These are phyloP conservation scores for Lophium mytilinum DNA, from an alignment of 495 filamentous ascomycete genomes.

Conservation along the genomic window DNA sequence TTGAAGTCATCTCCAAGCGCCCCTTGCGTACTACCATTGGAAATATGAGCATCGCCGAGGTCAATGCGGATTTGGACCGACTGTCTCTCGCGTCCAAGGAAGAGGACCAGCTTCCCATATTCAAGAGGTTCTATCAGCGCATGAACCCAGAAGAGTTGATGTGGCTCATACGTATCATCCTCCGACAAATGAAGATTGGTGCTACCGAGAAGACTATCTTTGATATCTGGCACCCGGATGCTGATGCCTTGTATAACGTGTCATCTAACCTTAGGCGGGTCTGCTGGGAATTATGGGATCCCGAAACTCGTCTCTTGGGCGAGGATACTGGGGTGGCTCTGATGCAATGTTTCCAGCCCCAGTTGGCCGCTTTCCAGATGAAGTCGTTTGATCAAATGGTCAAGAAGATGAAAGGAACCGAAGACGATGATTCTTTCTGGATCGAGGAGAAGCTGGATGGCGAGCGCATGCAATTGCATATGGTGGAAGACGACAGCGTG, in stretches of 20 bases:
- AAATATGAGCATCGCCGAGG: conserved; percentile 74
- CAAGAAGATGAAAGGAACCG: conserved; percentile 56
- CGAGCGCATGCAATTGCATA: conserved; percentile 95
- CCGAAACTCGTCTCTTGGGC: conserved; percentile 61
- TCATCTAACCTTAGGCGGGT: conserved; percentile 84
- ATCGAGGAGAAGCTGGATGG: conserved; percentile 98
- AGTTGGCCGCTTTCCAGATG: conserved; percentile 93
- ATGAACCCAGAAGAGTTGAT: conserved; percentile 92
- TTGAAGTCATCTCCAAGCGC: conserved; percentile 76
- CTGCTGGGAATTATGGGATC: conserved; percentile 90
- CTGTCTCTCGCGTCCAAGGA: conserved; percentile 70
- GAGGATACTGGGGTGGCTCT: conserved; percentile 67
- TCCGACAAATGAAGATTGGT: conserved; percentile 97
- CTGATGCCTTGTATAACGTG: conserved; percentile 80
- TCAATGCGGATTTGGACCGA: conserved; percentile 78
- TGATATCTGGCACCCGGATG: conserved; percentile 89
- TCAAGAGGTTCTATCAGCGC: conserved; percentile 71
- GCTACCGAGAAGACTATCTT: conserved; percentile 91
- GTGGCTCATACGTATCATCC: conserved; percentile 91
- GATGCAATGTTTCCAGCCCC: conserved; percentile 97
- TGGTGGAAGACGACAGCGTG: conserved; percentile 59
- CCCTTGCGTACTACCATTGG: conserved; percentile 67
- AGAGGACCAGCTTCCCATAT: conserved; percentile 69
- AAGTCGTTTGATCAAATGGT: conserved; percentile 82
- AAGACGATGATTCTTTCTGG: conserved; percentile 75